These are phyloP conservation scores for Fermentozyma sake DNA, from an alignment of 1,139 yeast species.

Conservation along the genomic window DNA sequence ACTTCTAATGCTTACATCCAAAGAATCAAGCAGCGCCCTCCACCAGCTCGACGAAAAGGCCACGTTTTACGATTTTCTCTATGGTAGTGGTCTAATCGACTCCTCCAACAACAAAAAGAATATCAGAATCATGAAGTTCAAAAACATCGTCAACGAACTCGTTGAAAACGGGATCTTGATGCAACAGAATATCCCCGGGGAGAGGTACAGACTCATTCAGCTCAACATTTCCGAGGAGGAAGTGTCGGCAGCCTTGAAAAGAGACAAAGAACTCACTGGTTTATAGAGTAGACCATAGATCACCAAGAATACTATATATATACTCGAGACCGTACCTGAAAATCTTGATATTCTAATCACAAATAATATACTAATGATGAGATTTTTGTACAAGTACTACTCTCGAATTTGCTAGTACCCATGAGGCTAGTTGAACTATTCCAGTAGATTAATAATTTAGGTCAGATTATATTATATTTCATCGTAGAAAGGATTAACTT, in stretches of 20 bases:
- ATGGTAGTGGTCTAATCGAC: constrained; percentile 17
- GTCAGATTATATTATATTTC: too few species aligned
- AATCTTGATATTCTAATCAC: too few species aligned
- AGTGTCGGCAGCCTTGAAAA: constrained; percentile 52
- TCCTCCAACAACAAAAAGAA: constrained; percentile 12
- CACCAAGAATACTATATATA: too few species aligned
- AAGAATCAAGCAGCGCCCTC: constrained; percentile 14
- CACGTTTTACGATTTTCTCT: constrained; percentile 24
- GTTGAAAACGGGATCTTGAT: constrained; percentile 73
- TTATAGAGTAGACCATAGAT: too few species aligned
- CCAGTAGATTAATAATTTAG: too few species aligned
- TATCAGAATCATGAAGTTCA: constrained; percentile 43
- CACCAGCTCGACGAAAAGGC: constrained; percentile 12
- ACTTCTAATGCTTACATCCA: constrained; percentile 24
- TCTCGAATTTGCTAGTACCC: too few species aligned
- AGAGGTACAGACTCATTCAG: constrained; percentile 59
- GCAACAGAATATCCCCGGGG: constrained; percentile 64
- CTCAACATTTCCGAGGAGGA: constrained; percentile 72
- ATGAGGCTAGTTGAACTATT: too few species aligned
- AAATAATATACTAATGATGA: too few species aligned
- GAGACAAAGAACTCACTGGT: constrained; percentile 46
- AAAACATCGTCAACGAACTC: constrained; percentile 56
- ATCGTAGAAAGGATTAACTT: too few species aligned
- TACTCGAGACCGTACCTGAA: too few species aligned
- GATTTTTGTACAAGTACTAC: too few species aligned